These are phyloP conservation scores for Myrica gale DNA, from an alignment of 306 rosid species.

Conservation along the genomic window DNA sequence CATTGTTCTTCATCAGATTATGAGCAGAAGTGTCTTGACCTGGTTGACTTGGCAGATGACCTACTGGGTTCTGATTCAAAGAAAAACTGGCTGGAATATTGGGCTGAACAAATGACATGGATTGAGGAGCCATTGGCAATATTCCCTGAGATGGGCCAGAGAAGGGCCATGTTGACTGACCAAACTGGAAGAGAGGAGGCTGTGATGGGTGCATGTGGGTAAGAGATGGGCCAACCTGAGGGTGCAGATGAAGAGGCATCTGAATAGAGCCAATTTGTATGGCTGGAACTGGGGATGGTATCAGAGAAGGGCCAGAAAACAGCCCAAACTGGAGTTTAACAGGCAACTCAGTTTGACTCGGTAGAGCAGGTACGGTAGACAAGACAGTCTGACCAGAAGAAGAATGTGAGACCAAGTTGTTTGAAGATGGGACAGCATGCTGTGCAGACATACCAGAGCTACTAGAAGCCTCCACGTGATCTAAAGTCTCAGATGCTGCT, in stretches of 20 bases:
- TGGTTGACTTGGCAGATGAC: conserved; percentile 52
- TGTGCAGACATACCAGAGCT: conserved; percentile 48
- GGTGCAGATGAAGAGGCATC: conserved; percentile 95
- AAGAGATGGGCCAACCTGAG: conserved; percentile 67
- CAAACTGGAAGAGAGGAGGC: conserved; percentile 94
- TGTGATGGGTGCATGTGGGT: conserved; percentile 75
- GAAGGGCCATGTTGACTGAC: conserved; percentile 71
- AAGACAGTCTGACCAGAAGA: conserved; percentile 45
- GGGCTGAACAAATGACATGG: conserved; percentile 75
- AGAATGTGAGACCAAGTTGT: conserved; percentile 45
- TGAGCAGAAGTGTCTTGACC: conserved; percentile 49
- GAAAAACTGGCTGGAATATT: conserved; percentile 56
- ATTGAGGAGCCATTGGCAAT: conserved; percentile 71
- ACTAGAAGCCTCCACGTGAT: conserved; percentile 47
- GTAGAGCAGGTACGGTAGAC: conserved; percentile 46
- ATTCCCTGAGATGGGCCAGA: conserved; percentile 79
- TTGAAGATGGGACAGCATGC: conserved; percentile 44
- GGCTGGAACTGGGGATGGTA: conserved; percentile 93
- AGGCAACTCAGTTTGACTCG: conserved; percentile 69
- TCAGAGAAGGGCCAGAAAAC: conserved; percentile 93
- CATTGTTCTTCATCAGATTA: conserved; percentile 43
- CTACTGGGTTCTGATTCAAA: conserved; percentile 54
- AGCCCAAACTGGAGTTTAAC: conserved; percentile 95
- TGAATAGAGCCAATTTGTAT: conserved; percentile 97
- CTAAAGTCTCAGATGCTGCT: conserved; percentile 41